Evolutionary conservation across 2,329 filamentous ascomycete genomes (phyloP).

Genomic region (Monosporascus cannonballus): DNA sequence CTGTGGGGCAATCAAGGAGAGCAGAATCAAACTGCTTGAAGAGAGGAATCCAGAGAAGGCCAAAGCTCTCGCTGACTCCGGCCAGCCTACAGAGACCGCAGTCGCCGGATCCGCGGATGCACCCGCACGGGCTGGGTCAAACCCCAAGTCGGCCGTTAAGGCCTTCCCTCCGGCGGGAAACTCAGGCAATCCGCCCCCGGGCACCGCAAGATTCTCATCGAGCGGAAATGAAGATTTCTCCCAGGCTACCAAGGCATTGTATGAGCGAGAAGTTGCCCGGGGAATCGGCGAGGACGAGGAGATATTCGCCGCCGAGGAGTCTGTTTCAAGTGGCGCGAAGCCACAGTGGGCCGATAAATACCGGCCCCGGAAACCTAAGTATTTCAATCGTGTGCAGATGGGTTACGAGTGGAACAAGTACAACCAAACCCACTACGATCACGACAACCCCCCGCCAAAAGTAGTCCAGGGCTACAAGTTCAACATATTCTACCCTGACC

Average conservation of each 20-base stretch:
- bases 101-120: conserved; percentile 32
- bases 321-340: conserved; percentile 56
- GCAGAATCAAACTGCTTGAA: conserved; percentile 59
- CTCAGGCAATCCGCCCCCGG: conserved; percentile 39
- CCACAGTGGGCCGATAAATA: conserved; percentile 81
- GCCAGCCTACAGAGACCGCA: conserved; percentile 30
- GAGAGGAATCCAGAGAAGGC: conserved; percentile 65
- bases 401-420: conserved; percentile 99
- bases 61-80: conserved; percentile 28
- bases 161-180: conserved; percentile 24
- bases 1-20: conserved; percentile 67
- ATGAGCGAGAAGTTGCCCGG: conserved; percentile 86
- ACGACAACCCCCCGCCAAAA: conserved; percentile 95
- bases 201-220: conserved; percentile 63
- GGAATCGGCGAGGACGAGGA: conserved; percentile 93
- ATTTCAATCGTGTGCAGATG: conserved; percentile 98
- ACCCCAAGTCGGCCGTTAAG: conserved; percentile 17
- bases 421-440: conserved; percentile 98
- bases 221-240: conserved; percentile 74
- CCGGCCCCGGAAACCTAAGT: conserved; percentile 83
- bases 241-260: conserved; percentile 79
- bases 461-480: conserved; percentile 99
- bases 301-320: conserved; percentile 87
- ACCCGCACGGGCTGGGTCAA: conserved; percentile 14
- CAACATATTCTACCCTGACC: conserved; percentile 97